Evolutionary conservation across 345 rosid genomes (phyloP), one percentile per base, ranked within the genome.

Genomic region (Populus euphratica): DNA sequence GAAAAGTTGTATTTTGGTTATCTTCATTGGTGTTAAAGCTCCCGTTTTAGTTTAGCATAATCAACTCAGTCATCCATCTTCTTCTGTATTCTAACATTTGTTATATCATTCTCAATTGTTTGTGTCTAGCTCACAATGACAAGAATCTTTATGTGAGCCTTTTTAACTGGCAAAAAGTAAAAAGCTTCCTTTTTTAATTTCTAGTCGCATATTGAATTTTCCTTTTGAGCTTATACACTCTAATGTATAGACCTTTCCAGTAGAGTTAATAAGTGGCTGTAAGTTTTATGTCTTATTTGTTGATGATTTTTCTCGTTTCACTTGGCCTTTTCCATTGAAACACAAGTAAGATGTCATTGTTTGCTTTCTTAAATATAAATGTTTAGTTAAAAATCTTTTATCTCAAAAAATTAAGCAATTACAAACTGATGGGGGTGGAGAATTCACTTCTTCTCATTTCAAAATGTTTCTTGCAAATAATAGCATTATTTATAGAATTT

Each of bases 1-100:
- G 6, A 20, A 6, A 0, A 50, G 2, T 18, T 0, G 0, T 0
- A 2, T 9, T 52, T 0, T 20, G 0, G 0, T 52, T 20, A 1
- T 10, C 0, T 20, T 52, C 0, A 18, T 52, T 0, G 10, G 59
- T 20, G 9, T 52, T 3, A 52, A 2, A 18, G 59, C 23, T 52
- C 3, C 10, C 6, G 9, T 20, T 6, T 20, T 0, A 52, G 7
- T 52, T 20, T 52, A 23, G 59, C 10, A 52, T 2, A 52, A 52
- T 2, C 3, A 1, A 2, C 59, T 52, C 0, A 10, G 8, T 6
- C 2, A 1, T 0, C 56, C 56, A 5, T 17, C 20, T 17, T 50
- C 8, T 17, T 17, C 18, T 16, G 8, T 6, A 18, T 5, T 50
- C 2, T n/a, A 50, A 18, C 21, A 17, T 1, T 1, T 50, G 2